Percentiles rank a stretch among this genome's conserved stretches.
Conservation (phyloP, 257 asterid genomes). For the Solanum paucissectum region DNA sequence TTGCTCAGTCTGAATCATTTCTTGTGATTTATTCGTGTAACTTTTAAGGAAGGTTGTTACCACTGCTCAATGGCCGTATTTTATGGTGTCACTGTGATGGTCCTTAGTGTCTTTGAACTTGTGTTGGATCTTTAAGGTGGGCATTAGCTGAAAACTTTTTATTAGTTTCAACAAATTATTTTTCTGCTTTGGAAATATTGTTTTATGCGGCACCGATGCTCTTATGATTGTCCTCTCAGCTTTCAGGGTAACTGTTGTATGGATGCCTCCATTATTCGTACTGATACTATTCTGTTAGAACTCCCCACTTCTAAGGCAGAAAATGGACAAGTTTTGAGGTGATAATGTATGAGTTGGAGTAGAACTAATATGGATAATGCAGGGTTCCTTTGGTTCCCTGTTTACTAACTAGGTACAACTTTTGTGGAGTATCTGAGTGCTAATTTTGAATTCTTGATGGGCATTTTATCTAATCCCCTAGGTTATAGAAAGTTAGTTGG, state of each 20-base stretch:
- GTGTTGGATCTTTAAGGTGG: not conserved
- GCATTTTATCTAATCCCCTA: not conserved
- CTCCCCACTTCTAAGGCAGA: not conserved
- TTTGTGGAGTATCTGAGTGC: not conserved
- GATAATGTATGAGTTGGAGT: not conserved
- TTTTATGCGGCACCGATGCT: not conserved
- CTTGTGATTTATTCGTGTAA: constrained; percentile 1
- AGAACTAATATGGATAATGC: not conserved
- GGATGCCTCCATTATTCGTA: not conserved
- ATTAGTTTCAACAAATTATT: not conserved
- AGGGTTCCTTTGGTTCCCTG: not conserved
- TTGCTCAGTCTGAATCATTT: not conserved
- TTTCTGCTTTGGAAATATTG: not conserved
- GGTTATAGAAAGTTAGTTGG: not conserved
- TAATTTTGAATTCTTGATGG: not conserved
- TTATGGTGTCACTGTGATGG: not conserved
- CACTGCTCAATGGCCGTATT: not conserved
- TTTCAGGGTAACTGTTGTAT: not conserved
- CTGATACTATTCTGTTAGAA: not conserved
- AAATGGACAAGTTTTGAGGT: not conserved
- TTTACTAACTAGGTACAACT: not conserved
- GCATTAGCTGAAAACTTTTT: not conserved
- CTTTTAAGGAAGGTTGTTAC: not conserved
- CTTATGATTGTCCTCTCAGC: not conserved
- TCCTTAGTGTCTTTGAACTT: not conserved